Evolutionary conservation across 2,329 filamentous ascomycete species (phyloP), one percentile per base, ranked within the genome.

Genomic region (Fusarium euwallaceae): DNA sequence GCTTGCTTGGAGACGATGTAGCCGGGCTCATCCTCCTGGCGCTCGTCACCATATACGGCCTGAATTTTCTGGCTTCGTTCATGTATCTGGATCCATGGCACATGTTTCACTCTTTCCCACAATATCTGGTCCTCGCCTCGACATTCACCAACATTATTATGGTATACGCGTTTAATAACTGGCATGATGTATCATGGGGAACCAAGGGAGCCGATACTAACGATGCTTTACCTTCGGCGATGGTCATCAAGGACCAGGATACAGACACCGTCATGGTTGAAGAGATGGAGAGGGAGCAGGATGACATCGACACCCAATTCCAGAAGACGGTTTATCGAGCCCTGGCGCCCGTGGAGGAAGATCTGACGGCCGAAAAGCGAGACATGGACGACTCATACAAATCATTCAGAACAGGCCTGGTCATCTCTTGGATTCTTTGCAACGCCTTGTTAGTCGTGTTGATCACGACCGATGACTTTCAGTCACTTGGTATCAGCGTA

Each of bases 111-210:
- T 98, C 96, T 4, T 98, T 98, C 91, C 93, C 93, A 16, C 91
- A 94, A 81, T 98, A 98, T 83, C 88, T 98, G 79, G 86, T 98
- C 67, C 91, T 98, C 81, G 96, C 97, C 90, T 97, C 96, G 14
- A 97, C 95, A 17, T 98, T 98, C 86, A 96, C 98, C 91, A 98
- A 99, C 88, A 97, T 99, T 77, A 92, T 99, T 80, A 98, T 97
- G 90, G 95, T 99, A 63, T 99, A 98, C 85, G 95, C 97, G 69
- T 99, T 98, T 90, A 97, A 95, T 92, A 98, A 99, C 87, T 98
- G 96, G 97, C 97, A 99, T 86, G 97, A 99, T 87, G 97, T 99
- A 61, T 98, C 36, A 37, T 37, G 36, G 36, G 36, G 36, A 7
- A 37, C 36, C 14, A 37, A 37, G 36, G 14, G 36, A 82, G 94